A percentile compares a stretch with the other conserved stretches of the same genome.
These are phyloP conservation scores for Volvox reticuliferus DNA, from an alignment of 139 green algal genomes.

Conservation along the genomic window DNA sequence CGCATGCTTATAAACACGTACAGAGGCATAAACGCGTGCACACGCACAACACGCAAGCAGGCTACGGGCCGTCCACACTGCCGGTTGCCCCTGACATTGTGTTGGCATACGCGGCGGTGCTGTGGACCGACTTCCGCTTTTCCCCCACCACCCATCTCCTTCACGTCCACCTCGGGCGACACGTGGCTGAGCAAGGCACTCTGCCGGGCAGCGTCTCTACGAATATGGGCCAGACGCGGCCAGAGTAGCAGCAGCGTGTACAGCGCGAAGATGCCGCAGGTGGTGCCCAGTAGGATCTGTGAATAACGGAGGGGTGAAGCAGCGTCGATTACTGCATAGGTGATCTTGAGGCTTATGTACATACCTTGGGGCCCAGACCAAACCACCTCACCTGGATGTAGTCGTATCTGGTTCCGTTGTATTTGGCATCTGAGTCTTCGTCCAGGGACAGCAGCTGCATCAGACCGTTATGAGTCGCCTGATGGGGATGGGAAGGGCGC, in stretches of 20 bases:
- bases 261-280: neutral
- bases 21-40: neutral
- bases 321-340: too few relatives aligned
- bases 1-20: neutral
- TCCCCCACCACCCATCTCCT: neutral
- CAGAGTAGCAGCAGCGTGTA: constrained; percentile 19
- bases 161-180: constrained; percentile 38
- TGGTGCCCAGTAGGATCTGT: constrained; percentile 15
- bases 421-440: neutral
- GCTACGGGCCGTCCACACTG: too few relatives aligned
- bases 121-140: neutral
- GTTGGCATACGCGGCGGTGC: too few relatives aligned
- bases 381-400: neutral
- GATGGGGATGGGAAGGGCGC: neutral
- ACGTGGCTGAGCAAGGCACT: constrained; percentile 39
- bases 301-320: neutral
- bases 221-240: constrained; percentile 7
- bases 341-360: too few relatives aligned
- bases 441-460: constrained; percentile 29
- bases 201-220: neutral
- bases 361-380: too few relatives aligned
- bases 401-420: neutral
- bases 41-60: neutral
- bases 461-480: constrained; percentile 40
- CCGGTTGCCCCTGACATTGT: neutral